A percentile compares a stretch with the other conserved stretches of the same genome.
Evolutionary conservation across 257 asterid species (phyloP).

Genomic region (Verbena officinalis): DNA sequence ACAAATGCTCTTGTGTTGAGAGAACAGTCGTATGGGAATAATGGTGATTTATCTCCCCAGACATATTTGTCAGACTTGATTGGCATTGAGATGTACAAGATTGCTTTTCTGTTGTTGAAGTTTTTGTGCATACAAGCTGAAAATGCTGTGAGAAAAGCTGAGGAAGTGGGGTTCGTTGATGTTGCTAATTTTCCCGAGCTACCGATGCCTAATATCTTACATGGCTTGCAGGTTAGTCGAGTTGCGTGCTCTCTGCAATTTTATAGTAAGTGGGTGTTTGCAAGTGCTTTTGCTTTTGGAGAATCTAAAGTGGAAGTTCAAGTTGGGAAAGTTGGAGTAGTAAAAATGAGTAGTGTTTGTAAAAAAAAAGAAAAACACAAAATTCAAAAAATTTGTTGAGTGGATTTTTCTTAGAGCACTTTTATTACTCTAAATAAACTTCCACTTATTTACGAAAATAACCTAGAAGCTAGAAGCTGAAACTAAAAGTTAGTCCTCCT

Average conservation of each 20-base stretch:
- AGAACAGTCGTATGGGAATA: conserved; percentile 48
- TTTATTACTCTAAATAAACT: too few species aligned
- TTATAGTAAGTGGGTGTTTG: background rate
- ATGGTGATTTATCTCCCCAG: conserved; percentile 36
- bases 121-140: conserved; percentile 86
- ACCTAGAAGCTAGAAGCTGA: too few species aligned
- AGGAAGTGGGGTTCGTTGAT: conserved; percentile 89
- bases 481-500: too few species aligned
- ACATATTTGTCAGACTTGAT: conserved; percentile 72
- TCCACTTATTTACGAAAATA: too few species aligned
- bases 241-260: conserved; percentile 7
- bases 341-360: too few species aligned
- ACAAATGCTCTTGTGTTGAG: conserved; percentile 51
- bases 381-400: too few species aligned
- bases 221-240: conserved; percentile 74
- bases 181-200: conserved; percentile 88
- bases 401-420: too few species aligned
- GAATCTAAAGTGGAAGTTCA: too few species aligned
- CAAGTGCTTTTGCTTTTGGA: too few species aligned
- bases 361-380: too few species aligned
- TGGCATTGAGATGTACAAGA: conserved; percentile 74
- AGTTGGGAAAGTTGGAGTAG: too few species aligned
- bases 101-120: conserved; percentile 72
- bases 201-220: conserved; percentile 96
- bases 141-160: conserved; percentile 76